Conservation (phyloP, 2,329 filamentous ascomycete genomes). For the Exophiala xenobiotica region DNA sequence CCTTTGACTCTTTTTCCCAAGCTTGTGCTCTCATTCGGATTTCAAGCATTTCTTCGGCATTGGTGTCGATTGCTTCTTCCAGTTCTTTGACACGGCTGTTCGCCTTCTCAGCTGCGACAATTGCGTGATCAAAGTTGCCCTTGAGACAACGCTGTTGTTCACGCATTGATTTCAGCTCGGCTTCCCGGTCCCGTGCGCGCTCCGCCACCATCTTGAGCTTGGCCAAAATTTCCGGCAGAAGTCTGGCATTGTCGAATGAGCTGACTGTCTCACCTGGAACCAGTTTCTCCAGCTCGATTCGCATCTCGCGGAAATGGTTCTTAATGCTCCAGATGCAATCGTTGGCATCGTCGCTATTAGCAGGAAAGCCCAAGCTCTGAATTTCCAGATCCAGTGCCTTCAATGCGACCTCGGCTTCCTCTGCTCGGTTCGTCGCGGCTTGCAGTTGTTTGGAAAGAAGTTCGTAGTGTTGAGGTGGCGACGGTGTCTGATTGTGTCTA, state of each 20-base stretch:
- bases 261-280: constrained; percentile 46
- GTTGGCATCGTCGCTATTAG: constrained; percentile 29
- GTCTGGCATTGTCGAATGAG: constrained; percentile 39
- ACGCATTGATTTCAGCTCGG: constrained; percentile 38
- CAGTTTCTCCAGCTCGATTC: constrained; percentile 44
- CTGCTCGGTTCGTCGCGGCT: constrained; percentile 38
- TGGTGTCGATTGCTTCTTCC: constrained; percentile 42
- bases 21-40: constrained; percentile 45
- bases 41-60: constrained; percentile 47
- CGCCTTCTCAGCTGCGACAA: constrained; percentile 40
- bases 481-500: constrained; percentile 31
- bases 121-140: constrained; percentile 46
- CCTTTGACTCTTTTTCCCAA: constrained; percentile 41
- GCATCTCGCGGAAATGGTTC: constrained; percentile 42
- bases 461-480: constrained; percentile 41
- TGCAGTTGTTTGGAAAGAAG: constrained; percentile 40
- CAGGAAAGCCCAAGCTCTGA: constrained; percentile 41
- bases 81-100: constrained; percentile 39
- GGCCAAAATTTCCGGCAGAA: constrained; percentile 41
- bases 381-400: constrained; percentile 39
- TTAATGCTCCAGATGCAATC: constrained; percentile 41
- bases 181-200: constrained; percentile 35
- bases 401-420: constrained; percentile 40
- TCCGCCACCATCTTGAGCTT: constrained; percentile 37
- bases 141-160: constrained; percentile 42